These are phyloP conservation scores for Paramecium biaurelia DNA, from an alignment of 73 alveolate genomes.

Conservation along the genomic window DNA sequence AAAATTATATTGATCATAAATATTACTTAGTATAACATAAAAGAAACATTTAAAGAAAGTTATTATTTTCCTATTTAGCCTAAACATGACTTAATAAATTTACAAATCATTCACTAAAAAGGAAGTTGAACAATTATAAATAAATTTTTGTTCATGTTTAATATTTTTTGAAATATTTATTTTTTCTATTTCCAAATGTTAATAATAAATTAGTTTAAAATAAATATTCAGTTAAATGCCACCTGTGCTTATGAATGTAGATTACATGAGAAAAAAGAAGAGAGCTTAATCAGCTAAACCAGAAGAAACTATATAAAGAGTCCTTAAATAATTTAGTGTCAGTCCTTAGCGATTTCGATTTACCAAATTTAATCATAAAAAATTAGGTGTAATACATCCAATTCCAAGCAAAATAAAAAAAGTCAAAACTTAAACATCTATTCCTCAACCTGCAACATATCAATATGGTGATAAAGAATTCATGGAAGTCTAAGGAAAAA, in stretches of 20 bases:
- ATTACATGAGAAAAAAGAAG: not conserved
- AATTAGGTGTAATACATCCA: constrained; percentile 33
- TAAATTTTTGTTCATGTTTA: not conserved
- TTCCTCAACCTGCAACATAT: constrained; percentile 3
- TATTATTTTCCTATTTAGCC: no score
- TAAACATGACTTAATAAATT: no score
- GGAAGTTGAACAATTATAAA: not conserved
- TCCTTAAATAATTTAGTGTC: constrained; percentile 5
- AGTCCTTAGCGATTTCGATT: constrained; percentile 23
- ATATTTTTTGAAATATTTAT: not conserved
- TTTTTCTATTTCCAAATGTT: not conserved
- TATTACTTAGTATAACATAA: no score
- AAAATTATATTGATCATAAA: no score
- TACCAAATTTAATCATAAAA: not conserved
- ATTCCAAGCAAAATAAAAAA: not conserved
- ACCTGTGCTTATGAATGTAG: not conserved
- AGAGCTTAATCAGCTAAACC: constrained; percentile 5
- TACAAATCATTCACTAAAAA: not conserved
- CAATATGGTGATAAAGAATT: not conserved
- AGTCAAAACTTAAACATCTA: not conserved
- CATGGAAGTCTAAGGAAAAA: constrained; percentile 10
- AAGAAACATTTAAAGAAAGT: no score
- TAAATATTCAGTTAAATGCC: constrained; percentile 18
- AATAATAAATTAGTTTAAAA: not conserved
- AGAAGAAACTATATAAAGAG: constrained; percentile 15